Conservation (phyloP, 768 basidiomycete species). For the Boletus rubropictus region DNA sequence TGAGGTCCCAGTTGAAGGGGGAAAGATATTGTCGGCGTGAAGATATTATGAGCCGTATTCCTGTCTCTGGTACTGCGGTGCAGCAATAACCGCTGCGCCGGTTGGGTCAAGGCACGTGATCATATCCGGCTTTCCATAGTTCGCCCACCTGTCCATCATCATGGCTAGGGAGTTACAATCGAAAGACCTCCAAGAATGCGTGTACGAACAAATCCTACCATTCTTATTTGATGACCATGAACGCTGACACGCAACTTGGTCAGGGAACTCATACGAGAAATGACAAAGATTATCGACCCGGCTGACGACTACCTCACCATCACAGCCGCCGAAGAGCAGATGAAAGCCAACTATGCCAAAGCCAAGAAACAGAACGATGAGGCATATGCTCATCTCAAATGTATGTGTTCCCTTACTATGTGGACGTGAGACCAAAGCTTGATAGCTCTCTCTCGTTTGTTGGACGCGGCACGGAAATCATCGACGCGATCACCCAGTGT, state of each 20-base stretch:
- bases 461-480: conserved; percentile 68
- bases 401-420: conserved; percentile 29
- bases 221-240: not conserved
- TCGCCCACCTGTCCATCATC: no score
- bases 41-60: no score
- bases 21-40: no score
- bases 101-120: no score
- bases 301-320: conserved; percentile 77
- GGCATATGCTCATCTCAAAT: conserved; percentile 58
- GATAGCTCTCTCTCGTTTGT: conserved; percentile 54
- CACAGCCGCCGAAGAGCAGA: conserved; percentile 65
- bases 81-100: no score
- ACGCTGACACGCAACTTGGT: conserved; percentile 3
- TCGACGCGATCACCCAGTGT: conserved; percentile 64
- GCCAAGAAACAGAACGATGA: conserved; percentile 67
- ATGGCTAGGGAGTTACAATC: no score
- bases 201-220: no score
- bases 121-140: no score
- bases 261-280: conserved; percentile 64
- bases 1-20: no score
- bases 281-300: conserved; percentile 69
- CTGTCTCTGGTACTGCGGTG: no score
- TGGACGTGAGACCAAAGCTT: not conserved
- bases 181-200: no score
- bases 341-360: conserved; percentile 49